These are phyloP conservation scores for Xylaria sp. DNA, from an alignment of 2,329 filamentous ascomycete genomes.

Conservation along the genomic window DNA sequence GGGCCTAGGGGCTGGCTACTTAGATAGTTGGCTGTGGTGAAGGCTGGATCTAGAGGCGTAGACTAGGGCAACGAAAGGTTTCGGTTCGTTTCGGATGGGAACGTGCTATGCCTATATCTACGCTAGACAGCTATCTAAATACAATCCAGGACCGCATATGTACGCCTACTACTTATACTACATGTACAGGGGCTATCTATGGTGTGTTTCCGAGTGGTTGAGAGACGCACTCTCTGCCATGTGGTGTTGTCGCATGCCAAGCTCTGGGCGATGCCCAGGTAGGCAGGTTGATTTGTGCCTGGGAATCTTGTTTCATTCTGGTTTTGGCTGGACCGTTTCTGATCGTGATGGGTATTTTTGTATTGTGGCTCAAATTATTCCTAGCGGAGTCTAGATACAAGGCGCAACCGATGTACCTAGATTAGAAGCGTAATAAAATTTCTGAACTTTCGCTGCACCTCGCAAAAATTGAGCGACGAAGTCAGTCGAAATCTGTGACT, in stretches of 20 bases:
- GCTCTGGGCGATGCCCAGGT: conserved; percentile 13
- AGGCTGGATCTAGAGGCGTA: neutral
- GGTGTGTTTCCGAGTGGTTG: conserved; percentile 25
- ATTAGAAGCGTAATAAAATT: neutral
- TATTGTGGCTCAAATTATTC: neutral
- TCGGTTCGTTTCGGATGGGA: neutral
- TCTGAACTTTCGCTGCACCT: no score
- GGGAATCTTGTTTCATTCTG: neutral
- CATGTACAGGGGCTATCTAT: conserved; percentile 9
- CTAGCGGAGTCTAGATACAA: neutral
- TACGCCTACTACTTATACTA: neutral
- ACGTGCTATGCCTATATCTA: no score
- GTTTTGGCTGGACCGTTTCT: conserved; percentile 2
- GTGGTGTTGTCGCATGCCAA: conserved; percentile 26
- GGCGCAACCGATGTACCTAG: neutral
- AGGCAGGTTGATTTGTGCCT: conserved; percentile 4
- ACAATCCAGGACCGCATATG: no score
- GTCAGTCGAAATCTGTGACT: no score
- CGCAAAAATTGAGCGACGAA: no score
- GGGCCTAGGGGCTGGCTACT: no score
- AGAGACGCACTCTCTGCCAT: conserved; percentile 13
- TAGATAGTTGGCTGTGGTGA: neutral
- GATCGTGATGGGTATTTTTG: neutral
- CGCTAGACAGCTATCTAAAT: no score
- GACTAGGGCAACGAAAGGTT: neutral